Conservation (phyloP, 179 eudicot genomes). For the Amaranthus tricolor region DNA sequence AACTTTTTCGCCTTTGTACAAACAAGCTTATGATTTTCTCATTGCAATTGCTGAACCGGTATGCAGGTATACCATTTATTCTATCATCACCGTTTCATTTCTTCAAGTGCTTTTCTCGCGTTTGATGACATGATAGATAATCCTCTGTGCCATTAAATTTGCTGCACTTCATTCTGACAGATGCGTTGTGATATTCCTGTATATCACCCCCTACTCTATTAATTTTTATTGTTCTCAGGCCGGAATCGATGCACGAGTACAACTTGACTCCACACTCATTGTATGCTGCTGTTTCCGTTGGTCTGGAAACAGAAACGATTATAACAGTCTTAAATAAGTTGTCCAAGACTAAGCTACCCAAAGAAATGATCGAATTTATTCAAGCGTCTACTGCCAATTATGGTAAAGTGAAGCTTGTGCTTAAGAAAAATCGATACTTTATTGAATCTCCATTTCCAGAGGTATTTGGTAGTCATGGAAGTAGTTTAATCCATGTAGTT, state of each 20-base stretch:
- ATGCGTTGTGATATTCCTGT: background rate
- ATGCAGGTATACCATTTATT: constrained; percentile 62
- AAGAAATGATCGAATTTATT: constrained; percentile 94
- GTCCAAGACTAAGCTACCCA: constrained; percentile 92
- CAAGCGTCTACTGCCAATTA: constrained; percentile 90
- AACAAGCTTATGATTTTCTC: constrained; percentile 97
- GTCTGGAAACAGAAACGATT: constrained; percentile 91
- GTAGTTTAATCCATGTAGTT: background rate
- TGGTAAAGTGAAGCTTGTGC: constrained; percentile 97
- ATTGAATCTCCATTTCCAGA: constrained; percentile 95
- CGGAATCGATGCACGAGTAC: constrained; percentile 97
- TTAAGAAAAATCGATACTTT: constrained; percentile 89
- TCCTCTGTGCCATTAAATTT: too few species aligned
- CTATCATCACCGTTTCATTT: background rate
- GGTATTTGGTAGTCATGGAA: constrained; percentile 37
- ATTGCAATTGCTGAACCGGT: constrained; percentile 98
- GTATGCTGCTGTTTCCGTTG: constrained; percentile 96
- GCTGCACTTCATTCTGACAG: too few species aligned
- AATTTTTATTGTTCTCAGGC: constrained; percentile 42
- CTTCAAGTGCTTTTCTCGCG: background rate
- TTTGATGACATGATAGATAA: background rate
- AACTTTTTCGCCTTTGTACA: constrained; percentile 85
- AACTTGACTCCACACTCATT: constrained; percentile 94
- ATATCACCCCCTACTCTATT: background rate
- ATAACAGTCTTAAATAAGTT: constrained; percentile 73